These are phyloP conservation scores for Radiomyces spectabilis DNA, from an alignment of 192 early-diverging fungal genomes.

Conservation along the genomic window DNA sequence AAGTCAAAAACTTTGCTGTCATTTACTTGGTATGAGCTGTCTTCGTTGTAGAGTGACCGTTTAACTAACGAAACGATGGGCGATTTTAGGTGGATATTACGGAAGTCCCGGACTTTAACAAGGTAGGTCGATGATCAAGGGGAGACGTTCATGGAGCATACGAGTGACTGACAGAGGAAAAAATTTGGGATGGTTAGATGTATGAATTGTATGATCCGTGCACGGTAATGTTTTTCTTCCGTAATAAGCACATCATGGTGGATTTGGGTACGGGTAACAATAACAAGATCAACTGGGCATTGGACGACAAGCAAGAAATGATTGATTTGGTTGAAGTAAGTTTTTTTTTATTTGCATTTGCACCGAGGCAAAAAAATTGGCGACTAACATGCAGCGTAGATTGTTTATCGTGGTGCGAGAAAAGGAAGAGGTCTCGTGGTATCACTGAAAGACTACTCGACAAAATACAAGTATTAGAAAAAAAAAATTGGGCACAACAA, in stretches of 20 bases:
- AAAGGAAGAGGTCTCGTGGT: slow-evolving; percentile 97
- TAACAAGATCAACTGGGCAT: slow-evolving; percentile 97
- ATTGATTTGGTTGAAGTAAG: slow-evolving; percentile 79
- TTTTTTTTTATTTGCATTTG: background rate
- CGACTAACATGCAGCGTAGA: slow-evolving; percentile 12
- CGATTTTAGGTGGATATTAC: slow-evolving; percentile 74
- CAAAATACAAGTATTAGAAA: slow-evolving; percentile 92
- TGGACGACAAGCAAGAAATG: slow-evolving; percentile 93
- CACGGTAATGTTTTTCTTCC: slow-evolving; percentile 95
- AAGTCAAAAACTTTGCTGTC: slow-evolving; percentile 98
- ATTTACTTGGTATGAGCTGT: slow-evolving; percentile 82
- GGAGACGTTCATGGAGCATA: too few species aligned
- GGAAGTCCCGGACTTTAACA: slow-evolving; percentile 89
- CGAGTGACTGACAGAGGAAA: too few species aligned
- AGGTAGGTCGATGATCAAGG: too few species aligned
- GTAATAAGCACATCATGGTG: slow-evolving; percentile 98
- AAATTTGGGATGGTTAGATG: too few species aligned
- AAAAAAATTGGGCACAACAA: background rate
- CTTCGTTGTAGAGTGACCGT: too few species aligned
- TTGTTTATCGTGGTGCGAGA: slow-evolving; percentile 87
- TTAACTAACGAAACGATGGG: background rate
- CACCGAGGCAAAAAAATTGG: background rate
- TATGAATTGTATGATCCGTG: slow-evolving; percentile 99
- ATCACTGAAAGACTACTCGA: slow-evolving; percentile 95
- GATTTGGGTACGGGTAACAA: slow-evolving; percentile 99